Evolutionary conservation across 208 protist species (phyloP).

Genomic region (Phytomonas francai): DNA sequence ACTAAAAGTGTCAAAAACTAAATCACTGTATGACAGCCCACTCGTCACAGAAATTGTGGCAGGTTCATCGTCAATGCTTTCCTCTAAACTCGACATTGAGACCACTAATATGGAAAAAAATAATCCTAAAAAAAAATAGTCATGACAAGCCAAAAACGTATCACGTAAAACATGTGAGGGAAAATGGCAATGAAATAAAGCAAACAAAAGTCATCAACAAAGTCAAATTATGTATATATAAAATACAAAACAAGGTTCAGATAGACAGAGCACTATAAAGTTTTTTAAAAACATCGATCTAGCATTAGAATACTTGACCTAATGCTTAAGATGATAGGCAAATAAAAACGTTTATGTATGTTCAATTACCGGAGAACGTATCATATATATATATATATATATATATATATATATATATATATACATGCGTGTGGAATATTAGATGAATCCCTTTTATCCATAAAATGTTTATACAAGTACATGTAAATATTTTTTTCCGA

Average conservation of each 20-base stretch:
- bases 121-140: conserved; percentile 9
- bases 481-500: conserved; percentile 5
- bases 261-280: no score
- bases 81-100: neutral
- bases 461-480: neutral
- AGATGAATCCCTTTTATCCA: neutral
- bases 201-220: neutral
- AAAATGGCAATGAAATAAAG: conserved; percentile 4
- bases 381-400: neutral
- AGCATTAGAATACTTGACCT: conserved; percentile 1
- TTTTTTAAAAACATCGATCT: no score
- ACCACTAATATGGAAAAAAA: neutral
- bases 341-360: neutral
- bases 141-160: conserved; percentile 13
- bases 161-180: conserved; percentile 13
- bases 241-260: no score
- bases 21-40: neutral
- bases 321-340: neutral
- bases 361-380: neutral
- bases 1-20: neutral
- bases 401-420: neutral
- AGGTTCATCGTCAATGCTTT: neutral
- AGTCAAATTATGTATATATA: neutral
- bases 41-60: conserved; percentile 2
- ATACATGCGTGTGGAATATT: no score